Conservation (phyloP, 148 eudicot species). For the Vaccinium macrocarpon region DNA sequence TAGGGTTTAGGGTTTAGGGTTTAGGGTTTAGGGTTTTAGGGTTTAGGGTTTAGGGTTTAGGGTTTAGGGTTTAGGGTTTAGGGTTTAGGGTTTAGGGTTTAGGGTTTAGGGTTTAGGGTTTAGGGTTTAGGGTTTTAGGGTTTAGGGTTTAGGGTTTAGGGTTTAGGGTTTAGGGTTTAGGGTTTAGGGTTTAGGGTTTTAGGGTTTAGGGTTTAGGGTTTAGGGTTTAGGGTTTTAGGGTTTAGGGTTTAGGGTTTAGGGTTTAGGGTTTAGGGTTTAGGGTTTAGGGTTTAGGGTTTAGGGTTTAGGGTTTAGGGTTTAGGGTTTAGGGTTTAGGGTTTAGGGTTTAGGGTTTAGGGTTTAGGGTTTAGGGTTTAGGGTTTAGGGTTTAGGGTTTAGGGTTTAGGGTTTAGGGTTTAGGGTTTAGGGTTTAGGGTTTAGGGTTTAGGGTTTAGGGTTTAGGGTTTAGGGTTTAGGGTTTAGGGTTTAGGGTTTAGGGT, state of each 20-base stretch:
- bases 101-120: no score
- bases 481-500: slow-evolving; percentile 21
- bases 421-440: neutral
- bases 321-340: slow-evolving; percentile 13
- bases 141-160: no score
- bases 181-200: slow-evolving; percentile 28
- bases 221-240: slow-evolving; percentile 20
- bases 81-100: no score
- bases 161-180: no score
- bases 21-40: no score
- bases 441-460: slow-evolving; percentile 5
- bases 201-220: slow-evolving; percentile 20
- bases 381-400: slow-evolving; percentile 13
- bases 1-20: no score
- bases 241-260: slow-evolving; percentile 21
- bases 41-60: no score
- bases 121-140: no score
- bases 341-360: slow-evolving; percentile 2
- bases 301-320: slow-evolving; percentile 16
- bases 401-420: slow-evolving; percentile 4
- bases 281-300: slow-evolving; percentile 18
- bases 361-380: slow-evolving; percentile 15
- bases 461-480: slow-evolving; percentile 20
- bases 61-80: no score
- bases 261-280: slow-evolving; percentile 17